phyloP scores from a whole-genome alignment of 78 protist genomes.

The Dictyostelium purpureum region DNA sequence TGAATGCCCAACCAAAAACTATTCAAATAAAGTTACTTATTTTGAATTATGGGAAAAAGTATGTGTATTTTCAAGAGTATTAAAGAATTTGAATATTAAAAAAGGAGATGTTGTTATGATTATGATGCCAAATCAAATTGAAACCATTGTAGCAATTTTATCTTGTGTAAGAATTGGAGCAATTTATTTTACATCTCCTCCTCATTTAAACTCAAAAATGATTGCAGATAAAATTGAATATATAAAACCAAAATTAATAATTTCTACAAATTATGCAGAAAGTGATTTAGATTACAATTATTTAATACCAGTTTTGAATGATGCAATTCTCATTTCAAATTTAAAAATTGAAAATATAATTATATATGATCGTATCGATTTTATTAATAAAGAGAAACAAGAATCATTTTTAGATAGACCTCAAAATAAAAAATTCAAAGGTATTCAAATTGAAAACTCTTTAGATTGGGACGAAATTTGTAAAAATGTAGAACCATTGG shows the following conservation, averaged over 20 bases:
- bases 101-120: constrained; percentile 90
- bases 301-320: background rate
- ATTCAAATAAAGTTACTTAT: background rate
- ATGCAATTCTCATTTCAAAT: background rate
- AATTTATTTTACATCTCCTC: constrained; percentile 35
- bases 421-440: no score
- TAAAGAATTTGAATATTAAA: constrained; percentile 74
- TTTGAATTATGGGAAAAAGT: background rate
- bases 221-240: background rate
- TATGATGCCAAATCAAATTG: constrained; percentile 90
- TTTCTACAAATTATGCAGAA: background rate
- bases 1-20: background rate
- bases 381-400: background rate
- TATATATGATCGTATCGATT: background rate
- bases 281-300: no score
- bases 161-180: constrained; percentile 96
- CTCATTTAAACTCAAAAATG: no score
- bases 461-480: background rate
- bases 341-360: background rate
- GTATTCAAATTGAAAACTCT: background rate
- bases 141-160: constrained; percentile 85
- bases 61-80: constrained; percentile 7
- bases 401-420: no score
- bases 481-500: background rate
- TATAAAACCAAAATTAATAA: background rate